phyloP scores from a whole-genome alignment of 306 rosid species.

The Oxytropis ochrocephala region DNA sequence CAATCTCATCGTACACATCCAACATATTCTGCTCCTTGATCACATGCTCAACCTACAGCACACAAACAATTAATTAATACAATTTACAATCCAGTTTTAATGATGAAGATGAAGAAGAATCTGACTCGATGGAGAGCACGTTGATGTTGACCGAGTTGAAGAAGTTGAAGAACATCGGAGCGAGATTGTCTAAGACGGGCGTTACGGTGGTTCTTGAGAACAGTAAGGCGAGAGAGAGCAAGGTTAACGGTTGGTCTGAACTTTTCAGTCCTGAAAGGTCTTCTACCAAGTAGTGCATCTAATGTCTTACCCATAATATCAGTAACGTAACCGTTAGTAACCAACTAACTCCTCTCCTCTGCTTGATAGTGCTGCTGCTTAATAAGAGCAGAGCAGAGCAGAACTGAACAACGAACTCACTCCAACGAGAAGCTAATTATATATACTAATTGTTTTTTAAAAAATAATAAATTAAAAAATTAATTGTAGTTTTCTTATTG shows the following conservation, averaged over 20 bases:
- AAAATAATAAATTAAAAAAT: too few species aligned
- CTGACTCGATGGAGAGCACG: conserved; percentile 59
- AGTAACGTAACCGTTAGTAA: neutral
- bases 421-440: neutral
- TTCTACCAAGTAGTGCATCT: conserved; percentile 61
- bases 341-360: neutral
- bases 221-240: conserved; percentile 67
- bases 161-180: conserved; percentile 70
- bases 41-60: conserved; percentile 64
- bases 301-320: conserved; percentile 74
- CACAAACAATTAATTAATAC: too few species aligned
- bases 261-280: conserved; percentile 43
- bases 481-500: too few species aligned
- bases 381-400: neutral
- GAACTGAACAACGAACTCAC: neutral
- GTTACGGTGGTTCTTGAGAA: conserved; percentile 64
- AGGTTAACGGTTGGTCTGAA: conserved; percentile 46
- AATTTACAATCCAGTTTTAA: too few species aligned
- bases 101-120: too few species aligned
- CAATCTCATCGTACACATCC: conserved; percentile 64
- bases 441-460: too few species aligned
- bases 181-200: conserved; percentile 45
- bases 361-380: neutral
- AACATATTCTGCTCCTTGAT: conserved; percentile 77
- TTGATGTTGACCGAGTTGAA: conserved; percentile 62